Evolutionary conservation across 129 eudicot genomes (phyloP), one percentile per base, ranked within the genome.

Genomic region (Lonicera japonica): DNA sequence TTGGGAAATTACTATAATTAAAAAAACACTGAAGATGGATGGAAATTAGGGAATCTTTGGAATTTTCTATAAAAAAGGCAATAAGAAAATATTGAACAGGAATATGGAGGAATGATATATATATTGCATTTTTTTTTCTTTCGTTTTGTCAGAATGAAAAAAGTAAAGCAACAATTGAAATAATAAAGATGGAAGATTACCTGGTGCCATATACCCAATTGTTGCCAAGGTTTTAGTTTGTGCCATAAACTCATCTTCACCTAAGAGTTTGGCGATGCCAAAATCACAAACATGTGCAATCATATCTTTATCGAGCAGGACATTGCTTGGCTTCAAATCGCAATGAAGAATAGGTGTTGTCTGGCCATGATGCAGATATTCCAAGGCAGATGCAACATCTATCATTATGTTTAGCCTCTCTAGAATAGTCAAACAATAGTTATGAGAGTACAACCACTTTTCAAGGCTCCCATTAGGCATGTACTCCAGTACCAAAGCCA

Each of bases 161-260:
- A 29, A 2, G 36, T 29, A 29, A n/a, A 29, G 36, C 36, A 29
- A 1, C 36, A 29, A 29, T 29, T 29, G 36, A n/a, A 29, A 29
- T 29, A 29, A 29, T 29, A 29, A 29, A 29, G 36, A 29, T 29
- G 36, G 36, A 25, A 39, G 2, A 8, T 66, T 36, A 73, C 78
- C 78, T 66, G 78, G 78, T 51, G 72, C 77, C 63, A 73, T 60
- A 60, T 73, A 65, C 13, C 78, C 67, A 22, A 48, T 20, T 16
- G 77, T 72, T 25, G 61, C 77, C 16, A 72, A 64, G 17, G 72
- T 73, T 16, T 52, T 60, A 0, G 78, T 73, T 68, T 66, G 47
- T 25, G 39, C 19, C 14, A 41, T 17, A 16, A 54, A 36, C 45
- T 58, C 67, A 18, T 39, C 63, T 38, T 58, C 56, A 17, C 47